phyloP scores from a whole-genome alignment of 2,329 filamentous ascomycete genomes.

The Pseudogymnoascus sp. region DNA sequence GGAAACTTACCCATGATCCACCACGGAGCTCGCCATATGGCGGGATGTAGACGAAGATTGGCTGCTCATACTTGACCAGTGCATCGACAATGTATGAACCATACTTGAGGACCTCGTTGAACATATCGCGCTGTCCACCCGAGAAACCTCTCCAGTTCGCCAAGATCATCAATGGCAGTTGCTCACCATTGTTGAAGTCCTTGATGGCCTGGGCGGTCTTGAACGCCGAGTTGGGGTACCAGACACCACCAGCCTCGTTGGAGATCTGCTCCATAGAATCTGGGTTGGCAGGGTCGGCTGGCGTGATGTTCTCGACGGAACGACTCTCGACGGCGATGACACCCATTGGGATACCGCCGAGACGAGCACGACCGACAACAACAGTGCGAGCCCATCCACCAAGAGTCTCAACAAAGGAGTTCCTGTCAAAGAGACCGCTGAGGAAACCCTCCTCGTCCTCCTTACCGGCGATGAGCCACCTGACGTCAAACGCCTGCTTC shows the following conservation, averaged over 20 bases:
- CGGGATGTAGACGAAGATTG: slow-evolving; percentile 97
- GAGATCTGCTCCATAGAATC: slow-evolving; percentile 94
- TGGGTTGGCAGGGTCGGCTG: slow-evolving; percentile 93
- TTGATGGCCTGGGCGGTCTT: slow-evolving; percentile 98
- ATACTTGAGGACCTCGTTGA: slow-evolving; percentile 99
- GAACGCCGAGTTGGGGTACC: slow-evolving; percentile 99
- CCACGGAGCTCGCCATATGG: slow-evolving; percentile 94
- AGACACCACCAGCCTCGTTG: slow-evolving; percentile 95
- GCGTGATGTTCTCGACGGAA: slow-evolving; percentile 91
- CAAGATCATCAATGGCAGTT: slow-evolving; percentile 96
- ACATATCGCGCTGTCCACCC: slow-evolving; percentile 98
- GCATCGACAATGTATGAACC: slow-evolving; percentile 98
- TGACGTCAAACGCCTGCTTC: slow-evolving; percentile 84
- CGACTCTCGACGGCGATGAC: slow-evolving; percentile 96
- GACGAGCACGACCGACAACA: slow-evolving; percentile 89
- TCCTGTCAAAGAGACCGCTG: slow-evolving; percentile 88
- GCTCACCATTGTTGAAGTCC: slow-evolving; percentile 98
- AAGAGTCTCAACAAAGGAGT: slow-evolving; percentile 93
- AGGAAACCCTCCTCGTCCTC: slow-evolving; percentile 74
- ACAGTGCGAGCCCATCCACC: slow-evolving; percentile 97
- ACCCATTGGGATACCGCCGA: slow-evolving; percentile 96
- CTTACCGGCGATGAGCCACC: slow-evolving; percentile 86
- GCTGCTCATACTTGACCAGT: slow-evolving; percentile 96
- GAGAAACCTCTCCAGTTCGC: slow-evolving; percentile 99
- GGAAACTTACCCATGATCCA: slow-evolving; percentile 72